A percentile compares a stretch with the other conserved stretches of the same genome.
Conservation (phyloP, 2,329 filamentous ascomycete genomes). For the Catunica adiposa region DNA sequence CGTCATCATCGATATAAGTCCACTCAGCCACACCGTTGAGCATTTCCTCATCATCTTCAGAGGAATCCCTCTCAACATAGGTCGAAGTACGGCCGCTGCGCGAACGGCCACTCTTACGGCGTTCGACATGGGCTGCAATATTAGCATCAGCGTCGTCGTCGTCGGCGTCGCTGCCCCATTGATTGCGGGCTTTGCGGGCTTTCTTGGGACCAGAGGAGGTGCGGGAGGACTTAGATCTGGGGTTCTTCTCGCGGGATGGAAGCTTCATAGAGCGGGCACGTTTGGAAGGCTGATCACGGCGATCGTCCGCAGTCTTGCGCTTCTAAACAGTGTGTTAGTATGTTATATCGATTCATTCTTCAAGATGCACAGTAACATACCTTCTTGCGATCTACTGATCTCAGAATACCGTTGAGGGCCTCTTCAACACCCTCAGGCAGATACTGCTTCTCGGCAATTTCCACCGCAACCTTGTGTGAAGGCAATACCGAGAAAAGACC, state of each 20-base stretch:
- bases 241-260: conserved; percentile 16
- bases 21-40: conserved; percentile 42
- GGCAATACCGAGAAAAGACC: conserved; percentile 62
- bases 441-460: conserved; percentile 74
- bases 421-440: conserved; percentile 63
- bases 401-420: conserved; percentile 51
- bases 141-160: conserved; percentile 5
- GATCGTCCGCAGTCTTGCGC: conserved; percentile 38
- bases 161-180: conserved; percentile 16
- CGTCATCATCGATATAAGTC: conserved; percentile 31
- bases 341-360: background rate
- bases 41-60: conserved; percentile 46
- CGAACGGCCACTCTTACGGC: conserved; percentile 39
- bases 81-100: conserved; percentile 23
- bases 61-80: conserved; percentile 41
- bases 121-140: conserved; percentile 25
- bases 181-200: conserved; percentile 5
- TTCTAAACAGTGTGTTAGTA: conserved; percentile 26
- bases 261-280: conserved; percentile 18
- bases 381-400: conserved; percentile 57
- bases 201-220: conserved; percentile 9
- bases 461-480: conserved; percentile 62
- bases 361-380: conserved; percentile 22
- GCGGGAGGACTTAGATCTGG: conserved; percentile 20
- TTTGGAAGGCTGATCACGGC: conserved; percentile 28